Conservation (phyloP, 805 yeast species). For the Candida insectorum region DNA sequence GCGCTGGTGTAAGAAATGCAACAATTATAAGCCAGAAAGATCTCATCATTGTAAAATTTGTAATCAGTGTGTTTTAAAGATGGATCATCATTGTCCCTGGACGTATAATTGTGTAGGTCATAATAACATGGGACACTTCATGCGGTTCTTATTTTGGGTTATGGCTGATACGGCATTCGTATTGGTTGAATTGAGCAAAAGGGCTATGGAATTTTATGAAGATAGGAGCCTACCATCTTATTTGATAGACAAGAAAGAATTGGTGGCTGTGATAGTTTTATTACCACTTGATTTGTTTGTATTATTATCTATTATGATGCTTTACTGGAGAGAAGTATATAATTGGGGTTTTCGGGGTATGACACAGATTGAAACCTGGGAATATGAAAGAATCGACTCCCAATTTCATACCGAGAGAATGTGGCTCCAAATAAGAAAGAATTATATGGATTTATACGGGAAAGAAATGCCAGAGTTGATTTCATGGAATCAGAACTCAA, state of each 20-base stretch:
- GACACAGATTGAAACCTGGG: constrained; percentile 94
- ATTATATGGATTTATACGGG: constrained; percentile 39
- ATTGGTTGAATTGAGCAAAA: constrained; percentile 35
- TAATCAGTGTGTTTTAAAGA: constrained; percentile 69
- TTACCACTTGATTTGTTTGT: constrained; percentile 59
- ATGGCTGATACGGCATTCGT: constrained; percentile 48
- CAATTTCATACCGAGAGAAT: constrained; percentile 56
- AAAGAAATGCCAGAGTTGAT: constrained; percentile 42
- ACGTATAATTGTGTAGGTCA: constrained; percentile 87
- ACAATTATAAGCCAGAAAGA: constrained; percentile 73
- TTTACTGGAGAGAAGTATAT: constrained; percentile 58
- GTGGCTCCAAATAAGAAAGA: constrained; percentile 47
- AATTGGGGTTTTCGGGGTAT: constrained; percentile 60
- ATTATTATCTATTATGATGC: constrained; percentile 51
- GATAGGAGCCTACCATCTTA: constrained; percentile 54
- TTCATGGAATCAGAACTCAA: constrained; percentile 39
- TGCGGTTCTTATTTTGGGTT: constrained; percentile 72
- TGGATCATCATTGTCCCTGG: constrained; percentile 97
- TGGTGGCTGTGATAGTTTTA: constrained; percentile 53
- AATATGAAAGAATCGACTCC: constrained; percentile 71
- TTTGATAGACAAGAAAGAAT: constrained; percentile 47
- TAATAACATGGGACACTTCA: constrained; percentile 71
- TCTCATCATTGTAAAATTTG: constrained; percentile 84
- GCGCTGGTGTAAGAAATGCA: constrained; percentile 72
- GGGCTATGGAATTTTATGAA: constrained; percentile 44